Percentiles rank a stretch among this genome's conserved stretches.
Evolutionary conservation across 2,329 filamentous ascomycete species (phyloP).

Genomic region (Metarhizium album): DNA sequence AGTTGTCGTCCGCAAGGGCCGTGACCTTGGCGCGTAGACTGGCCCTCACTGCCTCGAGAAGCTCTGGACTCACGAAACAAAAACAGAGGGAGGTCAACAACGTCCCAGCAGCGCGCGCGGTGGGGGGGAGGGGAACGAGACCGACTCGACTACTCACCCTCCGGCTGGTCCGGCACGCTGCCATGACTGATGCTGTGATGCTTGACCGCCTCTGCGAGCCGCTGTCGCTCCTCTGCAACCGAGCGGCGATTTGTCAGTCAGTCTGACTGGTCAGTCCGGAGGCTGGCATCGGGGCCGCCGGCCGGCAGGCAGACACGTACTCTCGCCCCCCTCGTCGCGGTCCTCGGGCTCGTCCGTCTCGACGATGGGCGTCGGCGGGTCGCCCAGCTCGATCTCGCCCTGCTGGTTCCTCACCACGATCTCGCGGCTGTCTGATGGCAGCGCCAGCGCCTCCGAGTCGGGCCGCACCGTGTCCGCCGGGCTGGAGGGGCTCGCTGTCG

Average conservation of each 20-base stretch:
- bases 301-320: too few relatives aligned
- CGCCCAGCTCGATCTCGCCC: slow-evolving; percentile 50
- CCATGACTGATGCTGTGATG: slow-evolving; percentile 47
- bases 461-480: slow-evolving; percentile 37
- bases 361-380: slow-evolving; percentile 40
- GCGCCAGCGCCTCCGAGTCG: slow-evolving; percentile 35
- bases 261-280: too few relatives aligned
- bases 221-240: slow-evolving; percentile 53
- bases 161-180: slow-evolving; percentile 48
- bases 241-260: too few relatives aligned
- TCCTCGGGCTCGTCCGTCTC: slow-evolving; percentile 50
- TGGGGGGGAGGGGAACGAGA: too few relatives aligned
- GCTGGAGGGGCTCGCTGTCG: slow-evolving; percentile 31
- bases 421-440: slow-evolving; percentile 37
- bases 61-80: slow-evolving; percentile 36
- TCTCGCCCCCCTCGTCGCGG: slow-evolving; percentile 43
- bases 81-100: neutral
- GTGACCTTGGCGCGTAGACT: slow-evolving; percentile 64
- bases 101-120: too few relatives aligned
- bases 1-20: slow-evolving; percentile 69
- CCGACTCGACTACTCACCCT: slow-evolving; percentile 52
- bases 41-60: slow-evolving; percentile 57
- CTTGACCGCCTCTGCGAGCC: slow-evolving; percentile 49
- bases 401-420: slow-evolving; percentile 54
- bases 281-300: too few relatives aligned